Conservation (phyloP, 139 green algal species). For the Microglena sp. region DNA sequence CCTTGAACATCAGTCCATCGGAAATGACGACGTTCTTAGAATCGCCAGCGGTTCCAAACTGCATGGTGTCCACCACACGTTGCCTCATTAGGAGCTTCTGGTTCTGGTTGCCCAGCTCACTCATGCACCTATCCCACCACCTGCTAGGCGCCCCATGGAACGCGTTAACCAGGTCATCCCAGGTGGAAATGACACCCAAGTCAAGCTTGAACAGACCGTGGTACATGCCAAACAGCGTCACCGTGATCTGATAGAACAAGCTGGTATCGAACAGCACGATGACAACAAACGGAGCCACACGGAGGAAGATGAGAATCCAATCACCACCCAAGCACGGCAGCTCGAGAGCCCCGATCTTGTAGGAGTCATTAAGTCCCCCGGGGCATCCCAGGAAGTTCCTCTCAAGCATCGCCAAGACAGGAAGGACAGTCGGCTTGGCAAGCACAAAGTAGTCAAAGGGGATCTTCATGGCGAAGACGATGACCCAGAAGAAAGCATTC, state of each 20-base stretch:
- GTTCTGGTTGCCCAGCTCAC: slow-evolving; percentile 29
- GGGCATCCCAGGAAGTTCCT: slow-evolving; percentile 14
- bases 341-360: no score
- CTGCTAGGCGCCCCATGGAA: slow-evolving; percentile 24
- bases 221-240: slow-evolving; percentile 22
- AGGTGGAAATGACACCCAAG: slow-evolving; percentile 31
- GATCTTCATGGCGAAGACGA: slow-evolving; percentile 35
- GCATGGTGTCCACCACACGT: slow-evolving; percentile 9
- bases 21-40: slow-evolving; percentile 17
- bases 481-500: slow-evolving; percentile 31
- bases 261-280: slow-evolving; percentile 34
- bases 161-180: slow-evolving; percentile 33
- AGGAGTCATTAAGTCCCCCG: neutral
- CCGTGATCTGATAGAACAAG: slow-evolving; percentile 34
- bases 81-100: slow-evolving; percentile 26
- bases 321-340: slow-evolving; percentile 29
- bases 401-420: neutral
- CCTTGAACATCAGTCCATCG: slow-evolving; percentile 40
- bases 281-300: slow-evolving; percentile 26
- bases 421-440: slow-evolving; percentile 15
- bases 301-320: slow-evolving; percentile 25
- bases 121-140: slow-evolving; percentile 35
- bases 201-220: slow-evolving; percentile 36
- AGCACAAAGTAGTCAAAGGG: slow-evolving; percentile 44
- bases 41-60: slow-evolving; percentile 8